These are phyloP conservation scores for Stramenopiles sp. DNA, from an alignment of 352 stramenopile genomes.

Conservation along the genomic window DNA sequence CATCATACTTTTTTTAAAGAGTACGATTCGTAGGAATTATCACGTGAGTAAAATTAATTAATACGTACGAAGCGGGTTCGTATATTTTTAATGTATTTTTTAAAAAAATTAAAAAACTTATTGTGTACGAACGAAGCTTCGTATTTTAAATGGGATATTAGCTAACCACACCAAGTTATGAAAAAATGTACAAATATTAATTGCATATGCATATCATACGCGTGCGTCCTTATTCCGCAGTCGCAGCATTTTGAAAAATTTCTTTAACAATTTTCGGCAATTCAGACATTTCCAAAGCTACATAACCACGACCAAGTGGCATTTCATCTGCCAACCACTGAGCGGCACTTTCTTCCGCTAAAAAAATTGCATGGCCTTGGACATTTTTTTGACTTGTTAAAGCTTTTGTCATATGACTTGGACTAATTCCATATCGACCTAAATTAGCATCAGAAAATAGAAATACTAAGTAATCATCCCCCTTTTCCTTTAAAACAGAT, in stretches of 20 bases:
- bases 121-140: too few species aligned
- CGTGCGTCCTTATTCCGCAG: neutral
- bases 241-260: neutral
- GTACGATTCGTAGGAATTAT: too few species aligned
- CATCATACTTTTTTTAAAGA: too few species aligned
- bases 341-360: neutral
- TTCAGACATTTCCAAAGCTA: neutral
- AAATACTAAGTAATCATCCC: constrained; percentile 7
- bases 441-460: neutral
- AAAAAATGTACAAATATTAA: too few species aligned
- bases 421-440: neutral
- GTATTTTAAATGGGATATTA: too few species aligned
- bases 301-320: neutral
- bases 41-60: too few species aligned
- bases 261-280: neutral
- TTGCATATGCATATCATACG: too few species aligned
- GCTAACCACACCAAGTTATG: too few species aligned
- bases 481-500: neutral
- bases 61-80: too few species aligned
- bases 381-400: neutral
- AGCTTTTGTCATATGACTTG: neutral
- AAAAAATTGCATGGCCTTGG: neutral
- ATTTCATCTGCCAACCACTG: neutral
- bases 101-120: too few species aligned
- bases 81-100: too few species aligned